Base-by-base conservation (phyloP, 2,329 filamentous ascomycete genomes). In the Epichloe elymi region DNA sequence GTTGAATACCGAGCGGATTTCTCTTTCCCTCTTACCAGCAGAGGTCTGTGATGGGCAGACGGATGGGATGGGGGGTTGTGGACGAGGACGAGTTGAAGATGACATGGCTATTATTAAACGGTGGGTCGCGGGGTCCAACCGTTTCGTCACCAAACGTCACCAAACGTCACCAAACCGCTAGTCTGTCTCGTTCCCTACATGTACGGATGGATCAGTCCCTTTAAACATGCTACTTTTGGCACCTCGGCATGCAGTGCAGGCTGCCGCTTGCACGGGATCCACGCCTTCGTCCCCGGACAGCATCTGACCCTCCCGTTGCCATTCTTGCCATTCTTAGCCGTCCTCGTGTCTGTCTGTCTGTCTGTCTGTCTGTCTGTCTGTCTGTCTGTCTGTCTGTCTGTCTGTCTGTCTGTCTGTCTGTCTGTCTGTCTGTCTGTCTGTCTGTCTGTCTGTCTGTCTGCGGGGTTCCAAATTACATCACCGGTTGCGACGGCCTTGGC, bases 11-110 rank as follows among this genome's bases (percentile, higher is more conserved):
- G 23, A 33, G 23, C 17, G 8, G 15, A 5, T 12, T 17, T 5
- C 8, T 6, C 30, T n/a, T n/a, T 45, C 19, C 44, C 51, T 48
- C 48, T 42, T 43, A 15, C 51, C 51, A 53, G 51, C 51, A 51
- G 51, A 53, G 50, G 41, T 26, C 30, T 11, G 40, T 19, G 41
- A 30, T 19, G 42, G 12, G 19, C 2, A 12, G 36, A 4, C 17
- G 35, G 33, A 36, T 7, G 30, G 42, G 35, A 36, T 30, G 38
- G 7, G 26, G 26, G 26, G 8, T 4, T 4, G 26, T 4, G 26
- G 26, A 26, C 26, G 7, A 26, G 26, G 26, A 30, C 26, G 26
- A 30, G 26, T 30, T 30, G 26, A 30, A 30, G 26, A 30, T 10
- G 26, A 30, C 26, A 30, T 30, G 26, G 3, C 36, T 4, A 38